A percentile compares a stretch with the other conserved stretches of the same genome.
phyloP scores from a whole-genome alignment of 805 yeast species.

The Torulaspora maleeae region DNA sequence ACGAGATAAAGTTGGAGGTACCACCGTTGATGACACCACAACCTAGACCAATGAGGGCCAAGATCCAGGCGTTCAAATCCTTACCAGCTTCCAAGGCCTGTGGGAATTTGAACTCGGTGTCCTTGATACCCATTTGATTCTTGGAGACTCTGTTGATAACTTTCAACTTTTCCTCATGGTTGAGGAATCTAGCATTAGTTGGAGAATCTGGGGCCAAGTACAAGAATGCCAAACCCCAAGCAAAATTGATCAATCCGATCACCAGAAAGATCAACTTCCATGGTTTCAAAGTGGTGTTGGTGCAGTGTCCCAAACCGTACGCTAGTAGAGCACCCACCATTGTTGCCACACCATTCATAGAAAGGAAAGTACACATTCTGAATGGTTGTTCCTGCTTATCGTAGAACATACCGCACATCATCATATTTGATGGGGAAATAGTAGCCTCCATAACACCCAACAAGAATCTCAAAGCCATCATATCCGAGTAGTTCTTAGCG shows the following conservation, averaged over 20 bases:
- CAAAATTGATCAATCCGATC: conserved; percentile 38
- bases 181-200: conserved; percentile 34
- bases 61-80: conserved; percentile 15
- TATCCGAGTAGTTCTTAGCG: conserved; percentile 15
- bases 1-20: conserved; percentile 19
- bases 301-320: conserved; percentile 27
- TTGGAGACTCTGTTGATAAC: conserved; percentile 26
- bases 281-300: conserved; percentile 21
- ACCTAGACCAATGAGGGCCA: conserved; percentile 18
- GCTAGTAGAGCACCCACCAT: conserved; percentile 28
- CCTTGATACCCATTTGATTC: conserved; percentile 22
- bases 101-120: conserved; percentile 13
- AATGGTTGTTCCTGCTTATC: conserved; percentile 32
- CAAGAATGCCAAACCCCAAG: conserved; percentile 33
- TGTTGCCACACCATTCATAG: conserved; percentile 33
- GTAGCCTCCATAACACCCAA: conserved; percentile 32
- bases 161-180: conserved; percentile 33
- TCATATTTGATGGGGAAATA: conserved; percentile 34
- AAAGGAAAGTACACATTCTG: conserved; percentile 37
- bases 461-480: conserved; percentile 23
- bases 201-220: conserved; percentile 39
- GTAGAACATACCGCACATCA: conserved; percentile 36
- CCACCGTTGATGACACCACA: conserved; percentile 22
- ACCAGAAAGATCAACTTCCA: conserved; percentile 28
- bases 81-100: conserved; percentile 16